These are phyloP conservation scores for Macaranga tanarius DNA, from an alignment of 441 rosid species.

Conservation along the genomic window DNA sequence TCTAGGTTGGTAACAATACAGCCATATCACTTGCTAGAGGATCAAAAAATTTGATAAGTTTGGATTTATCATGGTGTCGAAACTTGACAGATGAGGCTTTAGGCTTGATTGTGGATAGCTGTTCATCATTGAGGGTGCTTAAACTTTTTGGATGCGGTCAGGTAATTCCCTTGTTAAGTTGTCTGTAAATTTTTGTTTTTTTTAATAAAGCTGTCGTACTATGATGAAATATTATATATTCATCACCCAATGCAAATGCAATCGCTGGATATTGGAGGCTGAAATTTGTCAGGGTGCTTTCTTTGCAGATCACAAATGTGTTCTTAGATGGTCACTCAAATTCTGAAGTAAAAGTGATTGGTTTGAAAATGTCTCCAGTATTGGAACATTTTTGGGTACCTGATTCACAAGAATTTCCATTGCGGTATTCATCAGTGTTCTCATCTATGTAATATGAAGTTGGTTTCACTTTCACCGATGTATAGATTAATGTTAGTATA, in stretches of 20 bases:
- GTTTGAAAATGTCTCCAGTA: slow-evolving; percentile 37
- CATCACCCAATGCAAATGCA: background rate
- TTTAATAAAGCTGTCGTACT: too few relatives aligned
- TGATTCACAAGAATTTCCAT: slow-evolving; percentile 28
- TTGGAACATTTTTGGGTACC: slow-evolving; percentile 27
- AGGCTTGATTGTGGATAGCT: slow-evolving; percentile 83
- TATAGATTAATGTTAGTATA: background rate
- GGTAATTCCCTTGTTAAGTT: slow-evolving; percentile 37
- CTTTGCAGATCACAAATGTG: slow-evolving; percentile 40
- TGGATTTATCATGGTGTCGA: slow-evolving; percentile 89
- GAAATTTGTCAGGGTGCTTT: background rate
- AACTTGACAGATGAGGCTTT: slow-evolving; percentile 58
- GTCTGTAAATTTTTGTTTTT: too few relatives aligned
- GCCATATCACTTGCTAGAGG: slow-evolving; percentile 63
- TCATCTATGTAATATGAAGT: slow-evolving; percentile 7
- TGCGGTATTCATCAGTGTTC: slow-evolving; percentile 28
- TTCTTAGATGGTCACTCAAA: slow-evolving; percentile 42
- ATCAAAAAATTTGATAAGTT: slow-evolving; percentile 45
- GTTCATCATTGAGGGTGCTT: slow-evolving; percentile 61
- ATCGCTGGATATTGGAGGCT: background rate
- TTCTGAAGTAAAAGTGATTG: slow-evolving; percentile 38
- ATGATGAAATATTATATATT: too few relatives aligned
- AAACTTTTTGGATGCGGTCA: slow-evolving; percentile 89
- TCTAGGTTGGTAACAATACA: slow-evolving; percentile 67
- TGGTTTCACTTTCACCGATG: background rate